A percentile compares a stretch with the other conserved stretches of the same genome.
Evolutionary conservation across 495 filamentous ascomycete genomes (phyloP).

Genomic region (Chlorociboria aeruginascens): DNA sequence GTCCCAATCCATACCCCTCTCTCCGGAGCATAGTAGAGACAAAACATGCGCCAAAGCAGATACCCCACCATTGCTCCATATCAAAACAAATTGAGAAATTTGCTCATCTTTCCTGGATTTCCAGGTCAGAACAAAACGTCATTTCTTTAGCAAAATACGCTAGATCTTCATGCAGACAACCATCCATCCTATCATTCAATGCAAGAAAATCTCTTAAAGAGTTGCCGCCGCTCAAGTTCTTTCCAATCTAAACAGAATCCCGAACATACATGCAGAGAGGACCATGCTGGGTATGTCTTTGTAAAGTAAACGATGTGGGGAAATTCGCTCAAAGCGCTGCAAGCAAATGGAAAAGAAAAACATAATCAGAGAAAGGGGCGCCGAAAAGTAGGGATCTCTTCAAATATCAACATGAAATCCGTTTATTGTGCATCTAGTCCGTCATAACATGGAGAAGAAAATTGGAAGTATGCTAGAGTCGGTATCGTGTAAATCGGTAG

Average conservation of each 20-base stretch:
- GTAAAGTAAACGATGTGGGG: constrained; percentile 7
- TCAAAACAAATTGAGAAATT: neutral
- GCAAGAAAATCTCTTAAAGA: neutral
- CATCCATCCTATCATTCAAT: constrained; percentile 21
- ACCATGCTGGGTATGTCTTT: neutral
- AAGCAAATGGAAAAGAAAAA: constrained; percentile 1
- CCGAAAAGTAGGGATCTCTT: constrained; percentile 1
- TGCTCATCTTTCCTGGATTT: constrained; percentile 6
- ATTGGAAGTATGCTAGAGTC: neutral
- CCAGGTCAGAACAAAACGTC: constrained; percentile 6
- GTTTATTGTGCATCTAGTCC: constrained; percentile 12
- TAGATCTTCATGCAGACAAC: constrained; percentile 2
- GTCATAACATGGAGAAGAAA: neutral
- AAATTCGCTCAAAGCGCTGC: constrained; percentile 14
- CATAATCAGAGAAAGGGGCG: neutral
- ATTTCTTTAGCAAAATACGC: constrained; percentile 9
- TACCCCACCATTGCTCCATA: neutral
- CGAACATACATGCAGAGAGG: constrained; percentile 3
- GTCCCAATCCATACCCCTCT: too few species aligned
- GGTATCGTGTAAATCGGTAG: neutral
- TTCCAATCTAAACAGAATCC: constrained; percentile 9
- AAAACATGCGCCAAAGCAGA: neutral
- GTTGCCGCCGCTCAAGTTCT: neutral
- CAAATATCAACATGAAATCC: constrained; percentile 18
- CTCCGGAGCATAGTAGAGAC: too few species aligned